Conservation (phyloP, 345 rosid genomes). For the Adansonia digitata region DNA sequence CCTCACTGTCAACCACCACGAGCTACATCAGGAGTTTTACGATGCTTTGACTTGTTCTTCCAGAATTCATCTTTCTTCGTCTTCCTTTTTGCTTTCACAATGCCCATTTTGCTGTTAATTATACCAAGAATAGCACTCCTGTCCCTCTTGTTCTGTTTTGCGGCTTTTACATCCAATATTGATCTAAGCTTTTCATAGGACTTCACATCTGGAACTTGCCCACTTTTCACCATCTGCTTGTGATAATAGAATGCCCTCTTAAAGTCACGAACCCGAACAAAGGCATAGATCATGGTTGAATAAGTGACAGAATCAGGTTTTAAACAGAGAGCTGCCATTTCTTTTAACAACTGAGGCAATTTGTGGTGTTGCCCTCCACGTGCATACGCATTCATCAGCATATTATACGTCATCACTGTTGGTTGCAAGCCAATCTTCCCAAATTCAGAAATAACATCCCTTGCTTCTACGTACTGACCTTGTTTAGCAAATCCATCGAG, state of each 20-base stretch:
- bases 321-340: conserved; percentile 60
- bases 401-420: conserved; percentile 80
- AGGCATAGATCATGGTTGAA: conserved; percentile 84
- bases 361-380: conserved; percentile 73
- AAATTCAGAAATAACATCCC: conserved; percentile 71
- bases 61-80: conserved; percentile 90
- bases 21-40: conserved; percentile 16
- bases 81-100: conserved; percentile 49
- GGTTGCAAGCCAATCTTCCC: conserved; percentile 73
- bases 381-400: conserved; percentile 93
- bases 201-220: conserved; percentile 70
- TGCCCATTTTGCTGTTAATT: conserved; percentile 64
- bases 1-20: not conserved
- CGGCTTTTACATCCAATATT: conserved; percentile 70
- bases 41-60: conserved; percentile 57
- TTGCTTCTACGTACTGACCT: conserved; percentile 77
- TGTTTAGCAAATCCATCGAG: conserved; percentile 91
- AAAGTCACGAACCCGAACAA: conserved; percentile 79
- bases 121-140: conserved; percentile 79
- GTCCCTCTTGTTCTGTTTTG: conserved; percentile 59
- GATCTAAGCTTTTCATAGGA: conserved; percentile 76
- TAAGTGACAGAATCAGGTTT: conserved; percentile 82
- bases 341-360: conserved; percentile 79
- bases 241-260: conserved; percentile 83
- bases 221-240: conserved; percentile 79